phyloP scores from a whole-genome alignment of 805 yeast species.

The Wickerhamiella azyma region DNA sequence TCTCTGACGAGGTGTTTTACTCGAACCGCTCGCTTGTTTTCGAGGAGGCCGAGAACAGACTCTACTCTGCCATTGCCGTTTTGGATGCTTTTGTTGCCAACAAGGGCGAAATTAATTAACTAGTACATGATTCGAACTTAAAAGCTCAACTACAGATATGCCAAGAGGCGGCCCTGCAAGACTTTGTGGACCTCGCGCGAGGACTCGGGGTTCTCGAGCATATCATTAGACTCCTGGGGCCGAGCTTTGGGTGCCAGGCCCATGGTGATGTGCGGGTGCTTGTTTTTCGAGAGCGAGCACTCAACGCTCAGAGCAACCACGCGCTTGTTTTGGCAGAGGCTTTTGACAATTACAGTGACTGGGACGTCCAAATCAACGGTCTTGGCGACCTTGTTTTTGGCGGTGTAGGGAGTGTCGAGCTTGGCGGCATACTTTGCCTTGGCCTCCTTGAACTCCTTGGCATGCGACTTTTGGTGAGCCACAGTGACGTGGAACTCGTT shows the following conservation, averaged over 20 bases:
- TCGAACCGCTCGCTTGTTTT: slow-evolving; percentile 73
- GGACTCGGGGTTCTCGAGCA: slow-evolving; percentile 17
- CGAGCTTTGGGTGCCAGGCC: slow-evolving; percentile 39
- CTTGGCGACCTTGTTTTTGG: neutral
- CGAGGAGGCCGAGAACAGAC: slow-evolving; percentile 89
- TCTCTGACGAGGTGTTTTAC: slow-evolving; percentile 84
- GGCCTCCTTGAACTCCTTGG: slow-evolving; percentile 3
- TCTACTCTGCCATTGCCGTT: slow-evolving; percentile 92
- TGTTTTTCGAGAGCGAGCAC: slow-evolving; percentile 28
- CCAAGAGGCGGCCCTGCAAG: neutral
- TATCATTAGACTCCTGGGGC: slow-evolving; percentile 41
- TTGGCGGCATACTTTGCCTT: slow-evolving; percentile 2
- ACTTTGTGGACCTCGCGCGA: neutral
- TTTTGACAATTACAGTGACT: slow-evolving; percentile 32
- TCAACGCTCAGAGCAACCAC: slow-evolving; percentile 44
- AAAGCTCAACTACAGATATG: neutral
- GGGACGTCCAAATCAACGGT: neutral
- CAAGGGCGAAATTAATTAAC: slow-evolving; percentile 51
- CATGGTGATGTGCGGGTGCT: slow-evolving; percentile 56
- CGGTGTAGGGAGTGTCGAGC: slow-evolving; percentile 13
- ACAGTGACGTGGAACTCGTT: slow-evolving; percentile 25
- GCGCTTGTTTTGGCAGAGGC: slow-evolving; percentile 37
- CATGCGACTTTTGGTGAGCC: slow-evolving; percentile 17
- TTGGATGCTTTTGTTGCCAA: slow-evolving; percentile 80
- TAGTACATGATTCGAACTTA: too few species aligned